phyloP scores from a whole-genome alignment of 805 yeast genomes.

The Yueomyces sinensis region DNA sequence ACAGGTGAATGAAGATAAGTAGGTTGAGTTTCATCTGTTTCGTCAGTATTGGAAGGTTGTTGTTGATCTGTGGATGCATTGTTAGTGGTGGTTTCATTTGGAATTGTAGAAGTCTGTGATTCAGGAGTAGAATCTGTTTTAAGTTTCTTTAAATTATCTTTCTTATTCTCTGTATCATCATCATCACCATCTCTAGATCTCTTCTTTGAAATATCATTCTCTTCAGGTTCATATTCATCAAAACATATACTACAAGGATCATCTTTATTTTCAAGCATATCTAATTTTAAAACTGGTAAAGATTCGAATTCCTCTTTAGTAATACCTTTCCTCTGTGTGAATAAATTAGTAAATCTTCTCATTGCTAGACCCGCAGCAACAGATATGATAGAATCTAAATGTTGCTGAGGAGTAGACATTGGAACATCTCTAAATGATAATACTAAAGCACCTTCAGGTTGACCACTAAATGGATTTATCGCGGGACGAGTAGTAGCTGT shows the following conservation, averaged over 20 bases:
- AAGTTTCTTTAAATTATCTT: conserved; percentile 9
- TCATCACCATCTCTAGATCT: conserved; percentile 17
- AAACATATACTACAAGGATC: conserved; percentile 53
- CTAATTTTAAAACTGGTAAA: conserved; percentile 28
- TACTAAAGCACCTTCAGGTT: conserved; percentile 37
- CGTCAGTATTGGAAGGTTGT: conserved; percentile 1
- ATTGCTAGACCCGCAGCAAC: conserved; percentile 62
- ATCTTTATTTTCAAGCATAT: conserved; percentile 13
- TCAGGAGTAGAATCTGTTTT: conserved; percentile 2
- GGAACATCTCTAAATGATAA: conserved; percentile 58
- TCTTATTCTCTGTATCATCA: conserved; percentile 14
- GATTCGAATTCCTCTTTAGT: conserved; percentile 38
- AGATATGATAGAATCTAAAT: conserved; percentile 45
- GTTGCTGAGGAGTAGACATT: conserved; percentile 42
- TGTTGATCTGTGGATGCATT: background rate
- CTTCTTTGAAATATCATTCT: conserved; percentile 8
- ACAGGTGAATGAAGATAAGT: conserved; percentile 48
- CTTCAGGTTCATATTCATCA: conserved; percentile 32
- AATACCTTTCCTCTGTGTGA: conserved; percentile 39
- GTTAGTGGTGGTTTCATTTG: background rate
- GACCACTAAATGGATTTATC: background rate
- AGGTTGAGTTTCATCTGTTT: conserved; percentile 7
- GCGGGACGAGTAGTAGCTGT: background rate
- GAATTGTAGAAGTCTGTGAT: background rate
- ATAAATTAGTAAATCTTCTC: conserved; percentile 41